These are phyloP conservation scores for Hygrophorus pudorinus DNA, from an alignment of 768 basidiomycete species.

Conservation along the genomic window DNA sequence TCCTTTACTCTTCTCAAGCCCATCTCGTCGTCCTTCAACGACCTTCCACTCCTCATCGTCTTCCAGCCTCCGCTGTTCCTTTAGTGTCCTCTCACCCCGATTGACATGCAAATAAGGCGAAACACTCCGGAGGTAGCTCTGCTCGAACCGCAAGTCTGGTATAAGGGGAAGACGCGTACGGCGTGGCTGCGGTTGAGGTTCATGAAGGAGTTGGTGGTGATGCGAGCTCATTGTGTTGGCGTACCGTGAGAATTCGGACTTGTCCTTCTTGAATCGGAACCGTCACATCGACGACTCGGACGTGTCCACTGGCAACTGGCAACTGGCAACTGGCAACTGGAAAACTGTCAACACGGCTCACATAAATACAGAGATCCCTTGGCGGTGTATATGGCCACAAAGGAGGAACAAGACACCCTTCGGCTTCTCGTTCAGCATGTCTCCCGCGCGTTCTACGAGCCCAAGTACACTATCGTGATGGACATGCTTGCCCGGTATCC, in stretches of 20 bases:
- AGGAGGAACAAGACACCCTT: constrained; percentile 75
- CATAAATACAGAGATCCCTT: not conserved
- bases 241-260: no score
- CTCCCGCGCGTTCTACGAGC: constrained; percentile 89
- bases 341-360: no score
- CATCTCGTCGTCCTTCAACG: not conserved
- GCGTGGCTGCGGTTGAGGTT: no score
- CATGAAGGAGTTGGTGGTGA: no score
- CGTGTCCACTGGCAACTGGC: no score
- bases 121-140: constrained; percentile 57
- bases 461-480: constrained; percentile 82
- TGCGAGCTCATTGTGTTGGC: no score
- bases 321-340: no score
- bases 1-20: constrained; percentile 10
- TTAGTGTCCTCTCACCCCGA: not conserved
- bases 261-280: no score
- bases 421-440: constrained; percentile 89
- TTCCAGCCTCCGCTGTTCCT: no score
- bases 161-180: constrained; percentile 36
- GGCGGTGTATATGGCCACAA: constrained; percentile 40
- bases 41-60: not conserved
- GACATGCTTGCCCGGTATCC: constrained; percentile 89
- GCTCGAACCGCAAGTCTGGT: constrained; percentile 71
- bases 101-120: constrained; percentile 37
- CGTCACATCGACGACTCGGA: no score